phyloP scores from a whole-genome alignment of 371 early-diverging fungal species.

The Mucor plumbeus region DNA sequence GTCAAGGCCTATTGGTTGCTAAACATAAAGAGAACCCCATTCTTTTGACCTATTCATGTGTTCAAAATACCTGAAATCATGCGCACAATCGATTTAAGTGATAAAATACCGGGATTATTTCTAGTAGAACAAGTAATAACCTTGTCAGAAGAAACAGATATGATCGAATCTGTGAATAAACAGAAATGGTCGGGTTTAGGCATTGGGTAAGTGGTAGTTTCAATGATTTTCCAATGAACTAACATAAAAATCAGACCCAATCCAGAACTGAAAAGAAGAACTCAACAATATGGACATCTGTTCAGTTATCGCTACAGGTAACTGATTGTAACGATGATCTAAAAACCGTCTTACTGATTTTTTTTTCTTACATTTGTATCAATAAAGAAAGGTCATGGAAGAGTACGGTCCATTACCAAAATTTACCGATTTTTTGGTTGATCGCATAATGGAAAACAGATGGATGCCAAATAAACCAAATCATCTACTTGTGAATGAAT shows the following conservation, averaged over 20 bases:
- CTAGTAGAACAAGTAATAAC: conserved; percentile 41
- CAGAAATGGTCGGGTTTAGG: conserved; percentile 51
- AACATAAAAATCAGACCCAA: conserved; percentile 56
- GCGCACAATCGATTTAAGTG: conserved; percentile 22
- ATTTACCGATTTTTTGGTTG: conserved; percentile 45
- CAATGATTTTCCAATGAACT: not conserved
- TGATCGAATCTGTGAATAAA: conserved; percentile 31
- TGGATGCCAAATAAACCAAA: conserved; percentile 58
- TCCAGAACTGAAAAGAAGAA: conserved; percentile 74
- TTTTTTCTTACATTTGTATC: too few species aligned
- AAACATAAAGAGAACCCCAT: conserved; percentile 6
- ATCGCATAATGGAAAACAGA: conserved; percentile 46
- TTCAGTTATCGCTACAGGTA: conserved; percentile 76
- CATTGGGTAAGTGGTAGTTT: conserved; percentile 34
- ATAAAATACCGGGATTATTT: conserved; percentile 39
- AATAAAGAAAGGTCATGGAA: conserved; percentile 56
- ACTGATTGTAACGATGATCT: not conserved
- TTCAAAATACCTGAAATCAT: conserved; percentile 14
- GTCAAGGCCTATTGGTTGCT: not conserved
- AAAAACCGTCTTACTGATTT: not conserved
- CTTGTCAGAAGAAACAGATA: conserved; percentile 36
- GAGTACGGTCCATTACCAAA: conserved; percentile 63
- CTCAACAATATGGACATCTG: conserved; percentile 76
- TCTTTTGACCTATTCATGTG: not conserved
- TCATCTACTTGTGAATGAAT: conserved; percentile 74